Percentiles rank a stretch among this genome's conserved stretches.
Conservation (phyloP, 805 yeast genomes). For the Priceomyces melissophilus region DNA sequence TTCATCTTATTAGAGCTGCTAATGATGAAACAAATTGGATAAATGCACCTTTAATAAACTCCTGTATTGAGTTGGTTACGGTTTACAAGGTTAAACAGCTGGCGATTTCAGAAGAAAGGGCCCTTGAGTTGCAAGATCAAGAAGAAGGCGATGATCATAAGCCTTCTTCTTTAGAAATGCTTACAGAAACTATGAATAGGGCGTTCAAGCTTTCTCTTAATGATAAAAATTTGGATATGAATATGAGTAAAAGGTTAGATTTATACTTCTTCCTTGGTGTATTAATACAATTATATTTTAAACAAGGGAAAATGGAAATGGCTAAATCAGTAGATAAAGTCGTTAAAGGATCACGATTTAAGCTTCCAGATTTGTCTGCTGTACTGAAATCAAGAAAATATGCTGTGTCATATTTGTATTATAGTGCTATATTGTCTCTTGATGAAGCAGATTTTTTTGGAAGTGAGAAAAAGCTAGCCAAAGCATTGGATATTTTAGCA, state of each 20-base stretch:
- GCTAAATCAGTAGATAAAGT: conserved; percentile 75
- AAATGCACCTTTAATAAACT: conserved; percentile 37
- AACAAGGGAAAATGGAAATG: conserved; percentile 62
- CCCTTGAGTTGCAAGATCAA: conserved; percentile 13
- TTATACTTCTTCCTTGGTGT: conserved; percentile 70
- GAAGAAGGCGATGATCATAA: conserved; percentile 19
- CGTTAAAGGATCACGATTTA: conserved; percentile 48
- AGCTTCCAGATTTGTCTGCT: conserved; percentile 51
- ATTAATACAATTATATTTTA: conserved; percentile 66
- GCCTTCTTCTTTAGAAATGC: conserved; percentile 40
- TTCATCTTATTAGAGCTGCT: conserved; percentile 48
- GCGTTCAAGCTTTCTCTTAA: conserved; percentile 75
- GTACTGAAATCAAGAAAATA: conserved; percentile 36
- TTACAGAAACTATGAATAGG: conserved; percentile 64
- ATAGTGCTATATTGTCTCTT: conserved; percentile 62
- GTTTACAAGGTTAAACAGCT: conserved; percentile 35
- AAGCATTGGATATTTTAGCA: conserved; percentile 42
- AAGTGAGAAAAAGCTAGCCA: conserved; percentile 49
- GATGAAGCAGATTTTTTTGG: conserved; percentile 58
- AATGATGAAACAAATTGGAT: conserved; percentile 55
- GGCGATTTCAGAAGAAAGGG: conserved; percentile 22
- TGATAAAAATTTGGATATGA: conserved; percentile 60
- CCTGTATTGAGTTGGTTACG: conserved; percentile 39
- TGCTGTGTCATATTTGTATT: conserved; percentile 62
- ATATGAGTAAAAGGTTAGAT: conserved; percentile 53